Percentiles rank a stretch among this genome's conserved stretches.
These are phyloP conservation scores for Lipomyces sp. DNA, from an alignment of 805 yeast species.

Conservation along the genomic window DNA sequence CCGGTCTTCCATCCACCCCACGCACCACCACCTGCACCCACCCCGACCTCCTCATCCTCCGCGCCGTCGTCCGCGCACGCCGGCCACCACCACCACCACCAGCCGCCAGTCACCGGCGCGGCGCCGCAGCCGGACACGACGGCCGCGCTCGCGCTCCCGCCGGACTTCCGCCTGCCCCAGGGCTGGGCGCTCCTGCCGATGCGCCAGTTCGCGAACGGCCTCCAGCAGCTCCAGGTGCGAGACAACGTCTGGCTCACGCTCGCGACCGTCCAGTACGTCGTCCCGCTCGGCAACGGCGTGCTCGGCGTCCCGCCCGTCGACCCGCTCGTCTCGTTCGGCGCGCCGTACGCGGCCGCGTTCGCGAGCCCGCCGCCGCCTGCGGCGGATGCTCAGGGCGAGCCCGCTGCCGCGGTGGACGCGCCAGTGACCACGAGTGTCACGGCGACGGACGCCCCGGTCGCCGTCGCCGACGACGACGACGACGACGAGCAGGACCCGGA, in stretches of 20 bases:
- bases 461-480: no score
- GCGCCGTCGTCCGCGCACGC: background rate
- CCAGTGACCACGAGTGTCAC: no score
- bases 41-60: background rate
- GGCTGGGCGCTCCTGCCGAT: constrained; percentile 34
- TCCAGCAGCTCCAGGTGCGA: constrained; percentile 25
- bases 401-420: no score
- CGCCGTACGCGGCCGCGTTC: background rate
- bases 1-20: constrained; percentile 1
- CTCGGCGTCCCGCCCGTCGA: constrained; percentile 19
- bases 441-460: no score
- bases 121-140: background rate
- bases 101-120: background rate
- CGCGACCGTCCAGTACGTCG: constrained; percentile 25
- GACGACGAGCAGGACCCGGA: no score
- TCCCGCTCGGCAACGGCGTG: constrained; percentile 20
- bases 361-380: background rate
- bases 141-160: constrained; percentile 11
- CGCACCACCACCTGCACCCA: background rate
- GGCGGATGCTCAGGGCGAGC: no score
- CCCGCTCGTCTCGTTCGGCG: constrained; percentile 9
- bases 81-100: background rate
- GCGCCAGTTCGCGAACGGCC: constrained; percentile 24
- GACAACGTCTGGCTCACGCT: constrained; percentile 28
- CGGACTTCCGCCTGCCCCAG: constrained; percentile 21